These are phyloP conservation scores for Podaxis carcinomalis DNA, from an alignment of 768 basidiomycete genomes.

Conservation along the genomic window DNA sequence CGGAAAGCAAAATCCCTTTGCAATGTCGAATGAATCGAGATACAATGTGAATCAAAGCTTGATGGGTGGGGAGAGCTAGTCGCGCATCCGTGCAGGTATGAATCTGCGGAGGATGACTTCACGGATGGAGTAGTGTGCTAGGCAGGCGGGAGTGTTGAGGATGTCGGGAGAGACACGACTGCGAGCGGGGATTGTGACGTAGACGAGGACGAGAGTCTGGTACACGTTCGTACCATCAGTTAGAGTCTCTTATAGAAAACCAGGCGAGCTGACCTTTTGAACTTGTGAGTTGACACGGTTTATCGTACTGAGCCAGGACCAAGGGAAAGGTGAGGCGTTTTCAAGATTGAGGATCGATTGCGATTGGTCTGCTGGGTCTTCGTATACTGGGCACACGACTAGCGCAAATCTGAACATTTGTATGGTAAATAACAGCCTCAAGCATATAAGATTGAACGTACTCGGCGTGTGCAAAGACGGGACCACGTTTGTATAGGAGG, in stretches of 20 bases:
- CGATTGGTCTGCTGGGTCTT: slow-evolving; percentile 69
- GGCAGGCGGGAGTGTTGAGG: slow-evolving; percentile 67
- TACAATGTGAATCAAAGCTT: not conserved
- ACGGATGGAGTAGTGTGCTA: slow-evolving; percentile 73
- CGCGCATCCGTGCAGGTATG: slow-evolving; percentile 90
- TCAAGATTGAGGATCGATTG: slow-evolving; percentile 60
- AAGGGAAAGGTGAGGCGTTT: slow-evolving; percentile 71
- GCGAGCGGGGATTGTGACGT: slow-evolving; percentile 87
- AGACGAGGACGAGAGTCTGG: slow-evolving; percentile 86
- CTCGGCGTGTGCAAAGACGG: slow-evolving; percentile 96
- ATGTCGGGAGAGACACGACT: slow-evolving; percentile 47
- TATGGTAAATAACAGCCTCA: not conserved
- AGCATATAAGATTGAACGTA: slow-evolving; percentile 33
- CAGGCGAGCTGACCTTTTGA: slow-evolving; percentile 65
- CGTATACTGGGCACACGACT: slow-evolving; percentile 87
- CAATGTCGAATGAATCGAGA: no score
- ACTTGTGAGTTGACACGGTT: slow-evolving; percentile 97
- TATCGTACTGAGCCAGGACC: slow-evolving; percentile 96
- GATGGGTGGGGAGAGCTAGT: slow-evolving; percentile 32
- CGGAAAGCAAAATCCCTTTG: not conserved
- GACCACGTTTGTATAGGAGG: slow-evolving; percentile 90
- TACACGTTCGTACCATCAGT: not conserved
- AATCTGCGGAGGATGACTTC: slow-evolving; percentile 86
- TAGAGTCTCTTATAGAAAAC: not conserved
- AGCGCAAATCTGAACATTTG: slow-evolving; percentile 68